Evolutionary conservation across 2,329 filamentous ascomycete genomes (phyloP).

Genomic region (Gnomoniopsis smithogilvyi): DNA sequence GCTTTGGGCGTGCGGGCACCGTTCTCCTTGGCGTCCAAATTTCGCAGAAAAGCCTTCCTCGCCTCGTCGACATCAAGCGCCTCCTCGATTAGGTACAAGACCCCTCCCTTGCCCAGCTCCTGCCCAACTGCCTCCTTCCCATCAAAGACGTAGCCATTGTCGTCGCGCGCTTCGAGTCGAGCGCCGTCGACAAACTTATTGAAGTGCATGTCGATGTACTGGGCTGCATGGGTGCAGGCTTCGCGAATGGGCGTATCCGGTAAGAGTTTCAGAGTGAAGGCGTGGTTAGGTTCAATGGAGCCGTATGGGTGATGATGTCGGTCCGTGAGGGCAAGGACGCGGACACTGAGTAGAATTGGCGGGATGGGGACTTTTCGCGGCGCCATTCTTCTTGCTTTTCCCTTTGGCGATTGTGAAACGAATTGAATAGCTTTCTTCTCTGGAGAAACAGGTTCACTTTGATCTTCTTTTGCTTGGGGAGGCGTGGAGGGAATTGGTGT

Average conservation of each 20-base stretch:
- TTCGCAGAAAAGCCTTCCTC: neutral
- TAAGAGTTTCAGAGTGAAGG: conserved; percentile 11
- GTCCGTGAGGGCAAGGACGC: neutral
- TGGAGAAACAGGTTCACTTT: no score
- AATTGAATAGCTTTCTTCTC: no score
- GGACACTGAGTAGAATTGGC: conserved; percentile 1
- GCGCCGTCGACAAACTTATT: conserved; percentile 1
- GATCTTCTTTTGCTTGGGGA: neutral
- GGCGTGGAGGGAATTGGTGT: neutral
- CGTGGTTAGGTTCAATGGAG: neutral
- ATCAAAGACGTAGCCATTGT: conserved; percentile 5
- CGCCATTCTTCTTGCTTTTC: neutral
- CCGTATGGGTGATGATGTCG: neutral
- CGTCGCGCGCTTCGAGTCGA: conserved; percentile 11
- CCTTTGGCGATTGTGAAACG: no score
- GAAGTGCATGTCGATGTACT: neutral
- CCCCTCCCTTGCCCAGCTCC: conserved; percentile 5
- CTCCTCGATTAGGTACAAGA: conserved; percentile 5
- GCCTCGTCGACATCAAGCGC: neutral
- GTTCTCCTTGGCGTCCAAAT: neutral
- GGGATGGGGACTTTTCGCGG: neutral
- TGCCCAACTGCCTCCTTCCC: conserved; percentile 6
- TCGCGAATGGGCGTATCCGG: conserved; percentile 12
- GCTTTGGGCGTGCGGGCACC: neutral
- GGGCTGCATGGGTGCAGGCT: conserved; percentile 6